Evolutionary conservation across 441 rosid species (phyloP).

Genomic region (Dalechampia spathulata): DNA sequence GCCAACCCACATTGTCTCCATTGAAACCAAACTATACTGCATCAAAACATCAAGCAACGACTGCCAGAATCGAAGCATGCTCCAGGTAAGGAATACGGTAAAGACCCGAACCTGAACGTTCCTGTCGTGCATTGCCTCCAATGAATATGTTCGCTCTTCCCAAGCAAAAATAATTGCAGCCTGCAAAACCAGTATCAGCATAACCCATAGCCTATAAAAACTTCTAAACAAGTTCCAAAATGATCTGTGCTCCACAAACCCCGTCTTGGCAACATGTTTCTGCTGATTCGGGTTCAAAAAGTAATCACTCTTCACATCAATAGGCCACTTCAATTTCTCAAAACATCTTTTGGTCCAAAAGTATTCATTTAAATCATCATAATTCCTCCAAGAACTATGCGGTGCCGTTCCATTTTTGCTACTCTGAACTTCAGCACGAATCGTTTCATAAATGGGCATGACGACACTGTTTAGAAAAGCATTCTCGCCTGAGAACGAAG

Average conservation of each 20-base stretch:
- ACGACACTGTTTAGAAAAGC: constrained; percentile 62
- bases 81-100: constrained; percentile 79
- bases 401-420: constrained; percentile 71
- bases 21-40: constrained; percentile 55
- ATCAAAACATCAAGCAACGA: constrained; percentile 60
- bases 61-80: constrained; percentile 71
- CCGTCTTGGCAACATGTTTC: constrained; percentile 75
- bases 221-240: constrained; percentile 73
- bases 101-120: constrained; percentile 58
- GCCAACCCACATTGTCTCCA: constrained; percentile 60
- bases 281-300: constrained; percentile 40
- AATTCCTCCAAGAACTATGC: constrained; percentile 79
- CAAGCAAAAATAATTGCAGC: constrained; percentile 76
- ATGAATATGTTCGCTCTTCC: constrained; percentile 45
- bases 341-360: constrained; percentile 85
- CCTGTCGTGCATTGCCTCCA: constrained; percentile 48
- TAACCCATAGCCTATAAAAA: constrained; percentile 85
- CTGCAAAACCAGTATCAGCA: constrained; percentile 72
- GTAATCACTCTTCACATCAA: constrained; percentile 61
- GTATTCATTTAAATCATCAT: constrained; percentile 85
- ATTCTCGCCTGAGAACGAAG: constrained; percentile 66
- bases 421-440: constrained; percentile 48
- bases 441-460: constrained; percentile 71
- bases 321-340: constrained; percentile 76
- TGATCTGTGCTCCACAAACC: constrained; percentile 88